Conservation (phyloP, 805 yeast genomes). For the Myxozyma udenii region DNA sequence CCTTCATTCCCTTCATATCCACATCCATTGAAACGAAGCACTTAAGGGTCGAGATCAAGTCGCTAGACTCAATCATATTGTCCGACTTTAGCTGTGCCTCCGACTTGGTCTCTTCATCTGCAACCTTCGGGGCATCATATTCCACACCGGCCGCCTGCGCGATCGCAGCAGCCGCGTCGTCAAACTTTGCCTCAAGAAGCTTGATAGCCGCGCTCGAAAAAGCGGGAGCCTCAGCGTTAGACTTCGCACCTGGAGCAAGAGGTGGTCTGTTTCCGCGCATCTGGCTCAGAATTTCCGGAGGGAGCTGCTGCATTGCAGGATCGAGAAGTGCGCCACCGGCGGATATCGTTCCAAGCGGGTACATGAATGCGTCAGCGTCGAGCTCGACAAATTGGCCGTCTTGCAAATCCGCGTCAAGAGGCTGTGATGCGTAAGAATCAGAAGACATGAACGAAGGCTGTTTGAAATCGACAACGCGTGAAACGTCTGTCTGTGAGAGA, state of each 20-base stretch:
- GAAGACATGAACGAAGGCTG: not conserved
- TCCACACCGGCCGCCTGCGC: too few species aligned
- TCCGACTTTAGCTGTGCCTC: not conserved
- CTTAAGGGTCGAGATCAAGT: slow-evolving; percentile 10
- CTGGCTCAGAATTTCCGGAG: slow-evolving; percentile 10
- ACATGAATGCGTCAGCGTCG: slow-evolving; percentile 6
- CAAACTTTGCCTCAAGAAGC: slow-evolving; percentile 17
- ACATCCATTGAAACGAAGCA: slow-evolving; percentile 17
- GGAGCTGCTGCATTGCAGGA: slow-evolving; percentile 17
- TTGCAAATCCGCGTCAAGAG: not conserved
- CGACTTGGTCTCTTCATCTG: not conserved
- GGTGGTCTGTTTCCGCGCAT: slow-evolving; percentile 23
- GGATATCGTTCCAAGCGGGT: slow-evolving; percentile 20
- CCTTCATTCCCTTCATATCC: slow-evolving; percentile 14
- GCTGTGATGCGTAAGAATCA: not conserved
- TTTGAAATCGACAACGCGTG: not conserved
- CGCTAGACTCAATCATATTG: slow-evolving; percentile 3
- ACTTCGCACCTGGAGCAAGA: slow-evolving; percentile 13
- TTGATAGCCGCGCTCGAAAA: slow-evolving; percentile 15
- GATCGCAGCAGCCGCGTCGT: not conserved
- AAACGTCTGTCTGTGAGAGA: not conserved
- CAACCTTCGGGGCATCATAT: not conserved
- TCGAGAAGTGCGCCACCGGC: slow-evolving; percentile 18
- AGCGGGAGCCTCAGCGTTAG: slow-evolving; percentile 4
- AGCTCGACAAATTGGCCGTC: slow-evolving; percentile 1